A percentile compares a stretch with the other conserved stretches of the same genome.
Conservation (phyloP, 306 rosid species). For the Cucumis melo region DNA sequence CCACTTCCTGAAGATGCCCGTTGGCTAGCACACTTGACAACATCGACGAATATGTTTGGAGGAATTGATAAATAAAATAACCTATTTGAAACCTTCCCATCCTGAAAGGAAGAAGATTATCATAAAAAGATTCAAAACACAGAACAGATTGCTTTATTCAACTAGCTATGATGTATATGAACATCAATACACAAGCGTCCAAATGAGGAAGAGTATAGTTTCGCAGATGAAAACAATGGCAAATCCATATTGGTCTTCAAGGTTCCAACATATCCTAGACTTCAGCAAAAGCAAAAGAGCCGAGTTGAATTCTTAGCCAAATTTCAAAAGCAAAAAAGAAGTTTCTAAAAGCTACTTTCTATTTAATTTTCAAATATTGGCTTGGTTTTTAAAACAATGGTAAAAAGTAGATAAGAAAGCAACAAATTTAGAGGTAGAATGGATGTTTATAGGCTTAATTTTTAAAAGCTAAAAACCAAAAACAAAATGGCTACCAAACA, state of each 20-base stretch:
- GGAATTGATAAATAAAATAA: conserved; percentile 85
- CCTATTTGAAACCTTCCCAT: conserved; percentile 61
- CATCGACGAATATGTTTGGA: conserved; percentile 85
- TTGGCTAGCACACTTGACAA: conserved; percentile 65
- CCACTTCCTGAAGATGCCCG: conserved; percentile 72
- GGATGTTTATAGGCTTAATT: too few relatives aligned
- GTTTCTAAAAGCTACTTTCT: too few relatives aligned
- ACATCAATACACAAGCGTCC: neutral
- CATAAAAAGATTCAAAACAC: neutral
- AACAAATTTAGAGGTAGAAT: too few relatives aligned
- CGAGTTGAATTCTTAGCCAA: neutral
- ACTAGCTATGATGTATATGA: neutral
- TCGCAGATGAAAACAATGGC: neutral
- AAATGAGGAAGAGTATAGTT: neutral
- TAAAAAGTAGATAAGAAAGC: too few relatives aligned
- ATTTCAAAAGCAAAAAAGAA: too few relatives aligned
- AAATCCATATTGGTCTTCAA: neutral
- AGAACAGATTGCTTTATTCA: neutral
- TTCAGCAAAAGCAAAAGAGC: neutral
- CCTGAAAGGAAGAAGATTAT: conserved; percentile 33
- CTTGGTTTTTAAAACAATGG: too few relatives aligned
- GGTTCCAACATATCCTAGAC: neutral
- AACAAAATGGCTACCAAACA: neutral
- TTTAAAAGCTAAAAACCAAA: neutral
- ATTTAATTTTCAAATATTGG: neutral